Conservation (phyloP, 225 moss, liverwort and hornwort genomes). For the Thuidium tamariscinum region DNA sequence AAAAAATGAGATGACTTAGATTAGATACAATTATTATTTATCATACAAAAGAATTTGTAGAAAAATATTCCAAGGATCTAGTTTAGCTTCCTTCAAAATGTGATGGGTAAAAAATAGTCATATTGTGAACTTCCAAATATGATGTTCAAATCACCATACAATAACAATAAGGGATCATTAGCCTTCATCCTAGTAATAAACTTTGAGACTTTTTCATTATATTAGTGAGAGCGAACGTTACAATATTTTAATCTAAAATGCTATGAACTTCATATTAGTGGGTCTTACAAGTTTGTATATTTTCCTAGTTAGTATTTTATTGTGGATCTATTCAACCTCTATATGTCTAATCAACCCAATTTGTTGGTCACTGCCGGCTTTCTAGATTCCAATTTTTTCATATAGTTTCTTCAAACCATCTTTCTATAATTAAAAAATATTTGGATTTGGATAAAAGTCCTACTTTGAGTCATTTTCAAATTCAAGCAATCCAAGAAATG, state of each 20-base stretch:
- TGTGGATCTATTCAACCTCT: too few relatives aligned
- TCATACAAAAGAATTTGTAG: not conserved
- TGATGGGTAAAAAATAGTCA: not conserved
- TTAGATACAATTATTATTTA: not conserved
- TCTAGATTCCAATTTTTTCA: fast-evolving
- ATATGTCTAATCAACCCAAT: not conserved
- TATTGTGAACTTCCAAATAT: too few relatives aligned
- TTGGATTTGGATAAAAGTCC: not conserved
- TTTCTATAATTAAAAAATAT: not conserved
- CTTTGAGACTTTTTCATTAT: too few relatives aligned
- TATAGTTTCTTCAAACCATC: not conserved
- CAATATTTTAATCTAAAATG: too few relatives aligned
- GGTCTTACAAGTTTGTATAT: not conserved
- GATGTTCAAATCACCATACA: too few relatives aligned
- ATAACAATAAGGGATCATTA: too few relatives aligned
- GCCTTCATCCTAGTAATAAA: too few relatives aligned
- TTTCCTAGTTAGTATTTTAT: not conserved
- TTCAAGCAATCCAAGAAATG: not conserved
- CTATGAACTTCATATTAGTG: not conserved
- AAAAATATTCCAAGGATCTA: not conserved
- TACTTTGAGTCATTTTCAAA: not conserved
- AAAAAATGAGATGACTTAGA: not conserved
- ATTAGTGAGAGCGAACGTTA: too few relatives aligned
- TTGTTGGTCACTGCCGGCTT: too few relatives aligned
- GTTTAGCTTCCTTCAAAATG: not conserved